Conservation (phyloP, 805 yeast species). For the Saccharomycopsis lassenensis region DNA sequence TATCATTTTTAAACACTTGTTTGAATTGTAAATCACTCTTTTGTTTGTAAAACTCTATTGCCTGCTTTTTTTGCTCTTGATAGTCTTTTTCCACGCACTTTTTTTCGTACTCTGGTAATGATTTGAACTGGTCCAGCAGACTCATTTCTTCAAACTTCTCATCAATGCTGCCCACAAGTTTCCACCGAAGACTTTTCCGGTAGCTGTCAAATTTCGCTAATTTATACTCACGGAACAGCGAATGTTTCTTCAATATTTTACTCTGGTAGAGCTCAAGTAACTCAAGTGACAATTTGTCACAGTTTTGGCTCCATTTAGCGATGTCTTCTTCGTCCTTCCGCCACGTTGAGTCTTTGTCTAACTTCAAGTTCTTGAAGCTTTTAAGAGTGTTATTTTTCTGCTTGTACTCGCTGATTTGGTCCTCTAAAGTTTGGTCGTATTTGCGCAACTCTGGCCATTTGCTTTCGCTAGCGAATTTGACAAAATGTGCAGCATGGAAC, state of each 20-base stretch:
- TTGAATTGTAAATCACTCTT: slow-evolving; percentile 11
- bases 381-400: too few relatives aligned
- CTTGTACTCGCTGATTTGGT: too few relatives aligned
- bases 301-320: slow-evolving; percentile 12
- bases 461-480: too few relatives aligned
- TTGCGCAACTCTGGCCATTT: too few relatives aligned
- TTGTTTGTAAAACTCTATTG: slow-evolving; percentile 10
- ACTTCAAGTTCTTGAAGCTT: slow-evolving; percentile 12
- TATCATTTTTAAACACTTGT: slow-evolving; percentile 15
- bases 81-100: slow-evolving; percentile 10
- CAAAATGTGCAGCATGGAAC: too few relatives aligned
- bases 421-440: too few relatives aligned
- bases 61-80: slow-evolving; percentile 3
- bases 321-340: slow-evolving; percentile 6
- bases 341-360: not conserved
- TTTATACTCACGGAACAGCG: slow-evolving; percentile 11
- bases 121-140: slow-evolving; percentile 5
- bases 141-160: slow-evolving; percentile 9
- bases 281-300: slow-evolving; percentile 1
- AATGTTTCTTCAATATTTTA: slow-evolving; percentile 14
- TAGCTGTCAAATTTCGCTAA: slow-evolving; percentile 14
- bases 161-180: slow-evolving; percentile 6
- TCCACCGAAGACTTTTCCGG: slow-evolving; percentile 9
- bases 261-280: slow-evolving; percentile 7
- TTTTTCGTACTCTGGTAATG: slow-evolving; percentile 12